Evolutionary conservation across 768 basidiomycete species (phyloP).

Genomic region (Russula foetens): DNA sequence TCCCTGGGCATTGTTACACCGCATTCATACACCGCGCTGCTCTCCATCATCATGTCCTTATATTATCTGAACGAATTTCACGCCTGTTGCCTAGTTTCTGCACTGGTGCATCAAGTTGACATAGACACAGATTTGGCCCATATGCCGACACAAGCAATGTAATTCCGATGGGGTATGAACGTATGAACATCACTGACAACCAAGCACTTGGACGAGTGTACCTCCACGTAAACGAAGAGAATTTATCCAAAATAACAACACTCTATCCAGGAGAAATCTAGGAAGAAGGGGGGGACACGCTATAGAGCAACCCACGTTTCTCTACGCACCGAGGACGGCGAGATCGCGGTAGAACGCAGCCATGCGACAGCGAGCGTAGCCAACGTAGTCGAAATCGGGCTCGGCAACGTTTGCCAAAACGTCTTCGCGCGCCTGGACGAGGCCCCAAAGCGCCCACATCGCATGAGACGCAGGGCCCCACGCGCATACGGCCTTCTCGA

Average conservation of each 20-base stretch:
- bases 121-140: too few relatives aligned
- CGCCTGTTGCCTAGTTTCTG: background rate
- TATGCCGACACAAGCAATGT: background rate
- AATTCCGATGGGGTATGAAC: too few relatives aligned
- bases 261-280: background rate
- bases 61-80: constrained; percentile 25
- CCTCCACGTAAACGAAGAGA: background rate
- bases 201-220: background rate
- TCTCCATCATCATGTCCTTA: constrained; percentile 26
- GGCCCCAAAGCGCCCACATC: constrained; percentile 93
- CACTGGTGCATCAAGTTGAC: background rate
- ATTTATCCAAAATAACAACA: too few relatives aligned
- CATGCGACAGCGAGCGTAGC: constrained; percentile 68
- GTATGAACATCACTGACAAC: background rate
- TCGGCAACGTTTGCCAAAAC: constrained; percentile 47
- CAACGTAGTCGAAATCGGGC: constrained; percentile 86
- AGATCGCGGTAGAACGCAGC: constrained; percentile 52
- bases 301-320: background rate
- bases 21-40: constrained; percentile 14
- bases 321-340: constrained; percentile 34
- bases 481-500: constrained; percentile 72
- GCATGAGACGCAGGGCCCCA: constrained; percentile 92
- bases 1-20: constrained; percentile 19
- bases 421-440: constrained; percentile 81
- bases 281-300: background rate